These are phyloP conservation scores for Blumeriella jaapii DNA, from an alignment of 2,329 filamentous ascomycete genomes.

Conservation along the genomic window DNA sequence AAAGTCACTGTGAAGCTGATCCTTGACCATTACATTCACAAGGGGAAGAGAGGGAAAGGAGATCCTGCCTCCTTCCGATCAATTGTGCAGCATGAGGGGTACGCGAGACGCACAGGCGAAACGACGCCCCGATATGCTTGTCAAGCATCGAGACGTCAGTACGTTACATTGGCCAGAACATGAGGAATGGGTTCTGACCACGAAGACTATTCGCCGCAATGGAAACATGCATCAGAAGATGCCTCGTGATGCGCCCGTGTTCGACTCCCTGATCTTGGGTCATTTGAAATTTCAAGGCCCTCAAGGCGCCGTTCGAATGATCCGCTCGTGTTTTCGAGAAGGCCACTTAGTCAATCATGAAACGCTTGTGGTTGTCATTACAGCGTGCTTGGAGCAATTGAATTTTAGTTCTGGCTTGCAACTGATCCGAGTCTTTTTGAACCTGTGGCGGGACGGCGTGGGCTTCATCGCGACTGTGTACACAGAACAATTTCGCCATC, in stretches of 20 bases:
- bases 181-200: constrained; percentile 18
- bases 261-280: constrained; percentile 22
- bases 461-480: constrained; percentile 8
- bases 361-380: constrained; percentile 16
- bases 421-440: constrained; percentile 17
- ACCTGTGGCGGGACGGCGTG: constrained; percentile 12
- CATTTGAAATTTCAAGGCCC: constrained; percentile 16
- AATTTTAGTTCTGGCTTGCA: constrained; percentile 17
- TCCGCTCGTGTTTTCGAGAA: constrained; percentile 22
- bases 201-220: constrained; percentile 14
- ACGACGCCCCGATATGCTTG: constrained; percentile 9
- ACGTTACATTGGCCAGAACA: constrained; percentile 6
- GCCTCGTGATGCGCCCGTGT: constrained; percentile 18
- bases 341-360: constrained; percentile 13
- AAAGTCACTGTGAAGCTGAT: constrained; percentile 20
- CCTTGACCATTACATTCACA: constrained; percentile 23
- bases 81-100: constrained; percentile 22
- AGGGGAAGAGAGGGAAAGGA: constrained; percentile 9
- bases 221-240: constrained; percentile 17
- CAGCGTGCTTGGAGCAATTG: constrained; percentile 13
- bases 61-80: constrained; percentile 18
- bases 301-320: constrained; percentile 16
- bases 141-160: constrained; percentile 10
- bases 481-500: constrained; percentile 10
- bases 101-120: constrained; percentile 4